Evolutionary conservation across 495 filamentous ascomycete species (phyloP).

Genomic region (Daldinia concentrica): DNA sequence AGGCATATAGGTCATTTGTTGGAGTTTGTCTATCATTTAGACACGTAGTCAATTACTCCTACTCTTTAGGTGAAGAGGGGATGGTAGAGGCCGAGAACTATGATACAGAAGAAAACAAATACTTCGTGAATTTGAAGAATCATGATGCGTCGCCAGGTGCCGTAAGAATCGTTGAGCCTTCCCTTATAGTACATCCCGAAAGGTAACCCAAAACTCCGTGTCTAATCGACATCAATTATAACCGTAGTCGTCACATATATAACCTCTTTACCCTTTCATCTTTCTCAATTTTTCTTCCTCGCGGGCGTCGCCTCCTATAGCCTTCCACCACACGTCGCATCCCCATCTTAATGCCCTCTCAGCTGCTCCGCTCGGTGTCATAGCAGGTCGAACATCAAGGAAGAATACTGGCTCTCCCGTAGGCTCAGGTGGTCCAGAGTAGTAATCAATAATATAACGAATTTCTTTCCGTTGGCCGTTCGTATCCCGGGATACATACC

Average conservation of each 20-base stretch:
- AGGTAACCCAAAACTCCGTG: slow-evolving; percentile 40
- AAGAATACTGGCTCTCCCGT: slow-evolving; percentile 96
- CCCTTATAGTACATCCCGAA: slow-evolving; percentile 22
- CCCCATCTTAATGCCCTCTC: slow-evolving; percentile 92
- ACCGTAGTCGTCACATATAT: neutral
- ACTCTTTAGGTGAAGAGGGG: slow-evolving; percentile 31
- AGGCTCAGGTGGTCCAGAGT: slow-evolving; percentile 84
- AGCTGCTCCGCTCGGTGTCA: slow-evolving; percentile 83
- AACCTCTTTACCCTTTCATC: slow-evolving; percentile 1
- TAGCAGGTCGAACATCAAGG: slow-evolving; percentile 92
- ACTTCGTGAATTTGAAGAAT: slow-evolving; percentile 32
- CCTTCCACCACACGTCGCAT: slow-evolving; percentile 91
- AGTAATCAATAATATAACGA: slow-evolving; percentile 98
- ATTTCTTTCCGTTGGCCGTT: slow-evolving; percentile 74
- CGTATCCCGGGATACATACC: slow-evolving; percentile 81
- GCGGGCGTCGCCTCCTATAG: slow-evolving; percentile 75
- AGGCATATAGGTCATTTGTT: neutral
- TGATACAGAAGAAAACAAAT: slow-evolving; percentile 26
- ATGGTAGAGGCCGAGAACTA: slow-evolving; percentile 17
- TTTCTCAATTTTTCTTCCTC: slow-evolving; percentile 36
- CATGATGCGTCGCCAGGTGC: slow-evolving; percentile 34
- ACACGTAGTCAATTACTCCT: slow-evolving; percentile 6
- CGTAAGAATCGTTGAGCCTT: slow-evolving; percentile 11
- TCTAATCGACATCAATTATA: slow-evolving; percentile 23
- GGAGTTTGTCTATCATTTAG: neutral